A percentile compares a stretch with the other conserved stretches of the same genome.
Conservation (phyloP, 2,329 filamentous ascomycete genomes). For the Erysiphe pulchra region DNA sequence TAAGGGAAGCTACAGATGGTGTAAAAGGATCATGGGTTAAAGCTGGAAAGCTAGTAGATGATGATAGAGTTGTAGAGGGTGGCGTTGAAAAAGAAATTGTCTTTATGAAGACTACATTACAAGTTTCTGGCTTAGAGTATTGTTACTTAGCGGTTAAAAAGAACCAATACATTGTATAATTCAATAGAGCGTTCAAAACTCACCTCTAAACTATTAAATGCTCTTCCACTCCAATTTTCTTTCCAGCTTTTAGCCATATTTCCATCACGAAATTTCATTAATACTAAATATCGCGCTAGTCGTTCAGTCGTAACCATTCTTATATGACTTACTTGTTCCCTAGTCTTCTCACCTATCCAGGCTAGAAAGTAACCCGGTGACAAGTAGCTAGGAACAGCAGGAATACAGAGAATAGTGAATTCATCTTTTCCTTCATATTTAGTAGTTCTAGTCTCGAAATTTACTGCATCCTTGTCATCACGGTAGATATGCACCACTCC, state of each 20-base stretch:
- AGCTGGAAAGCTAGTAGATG: conserved; percentile 22
- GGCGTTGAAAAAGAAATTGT: conserved; percentile 52
- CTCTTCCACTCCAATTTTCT: conserved; percentile 69
- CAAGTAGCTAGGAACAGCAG: conserved; percentile 85
- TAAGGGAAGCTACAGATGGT: conserved; percentile 43
- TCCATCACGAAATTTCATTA: conserved; percentile 73
- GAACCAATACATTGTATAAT: too few relatives aligned
- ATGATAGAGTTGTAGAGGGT: conserved; percentile 46
- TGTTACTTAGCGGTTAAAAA: conserved; percentile 3
- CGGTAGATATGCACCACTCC: conserved; percentile 86
- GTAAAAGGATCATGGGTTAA: conserved; percentile 39
- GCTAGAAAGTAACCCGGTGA: conserved; percentile 74
- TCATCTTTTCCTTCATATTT: conserved; percentile 15
- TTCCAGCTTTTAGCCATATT: conserved; percentile 57
- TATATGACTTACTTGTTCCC: conserved; percentile 73
- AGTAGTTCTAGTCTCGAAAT: conserved; percentile 21
- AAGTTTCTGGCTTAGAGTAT: conserved; percentile 49
- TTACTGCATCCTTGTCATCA: conserved; percentile 49
- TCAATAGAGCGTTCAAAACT: conserved; percentile 8
- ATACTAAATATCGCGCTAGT: conserved; percentile 78
- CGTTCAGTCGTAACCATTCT: conserved; percentile 75
- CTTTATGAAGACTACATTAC: conserved; percentile 84
- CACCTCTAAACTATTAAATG: conserved; percentile 81
- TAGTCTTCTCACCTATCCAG: conserved; percentile 71
- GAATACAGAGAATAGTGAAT: conserved; percentile 74